A percentile compares a stretch with the other conserved stretches of the same genome.
phyloP scores from a whole-genome alignment of 495 filamentous ascomycete species.

The Podospora pseudocomata region DNA sequence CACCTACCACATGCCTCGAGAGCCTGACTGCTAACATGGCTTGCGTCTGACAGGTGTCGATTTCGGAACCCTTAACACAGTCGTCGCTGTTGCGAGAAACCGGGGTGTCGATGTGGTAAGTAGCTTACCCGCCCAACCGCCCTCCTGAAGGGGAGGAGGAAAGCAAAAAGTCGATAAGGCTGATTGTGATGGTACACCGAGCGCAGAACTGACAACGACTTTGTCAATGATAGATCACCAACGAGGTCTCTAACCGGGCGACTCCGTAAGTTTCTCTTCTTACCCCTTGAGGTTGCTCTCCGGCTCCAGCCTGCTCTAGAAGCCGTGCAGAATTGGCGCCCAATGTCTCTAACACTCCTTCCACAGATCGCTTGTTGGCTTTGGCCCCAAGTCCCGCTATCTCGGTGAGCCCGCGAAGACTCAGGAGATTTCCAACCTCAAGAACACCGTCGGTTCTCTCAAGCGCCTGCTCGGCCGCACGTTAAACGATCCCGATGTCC shows the following conservation, averaged over 20 bases:
- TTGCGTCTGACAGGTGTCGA: slow-evolving; percentile 62
- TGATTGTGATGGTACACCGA: slow-evolving; percentile 9
- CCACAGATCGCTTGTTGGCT: slow-evolving; percentile 83
- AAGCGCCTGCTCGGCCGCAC: slow-evolving; percentile 87
- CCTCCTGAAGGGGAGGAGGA: neutral
- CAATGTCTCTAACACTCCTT: slow-evolving; percentile 14
- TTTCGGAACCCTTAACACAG: slow-evolving; percentile 95
- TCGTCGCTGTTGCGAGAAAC: slow-evolving; percentile 94
- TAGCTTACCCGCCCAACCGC: slow-evolving; percentile 34
- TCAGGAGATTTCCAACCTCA: slow-evolving; percentile 98
- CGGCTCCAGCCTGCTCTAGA: neutral
- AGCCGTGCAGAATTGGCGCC: neutral
- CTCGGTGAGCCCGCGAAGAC: slow-evolving; percentile 95
- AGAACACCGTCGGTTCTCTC: slow-evolving; percentile 92
- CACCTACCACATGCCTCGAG: neutral
- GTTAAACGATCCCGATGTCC: slow-evolving; percentile 83
- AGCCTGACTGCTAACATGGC: neutral
- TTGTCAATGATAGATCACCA: slow-evolving; percentile 68
- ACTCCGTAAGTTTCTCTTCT: slow-evolving; percentile 72
- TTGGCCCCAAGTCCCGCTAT: slow-evolving; percentile 87
- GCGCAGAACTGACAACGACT: slow-evolving; percentile 12
- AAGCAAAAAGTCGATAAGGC: neutral
- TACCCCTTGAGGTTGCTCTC: slow-evolving; percentile 7
- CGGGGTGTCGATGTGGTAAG: slow-evolving; percentile 98
- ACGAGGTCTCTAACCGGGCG: slow-evolving; percentile 97